These are phyloP conservation scores for Juglanconis sp. DNA, from an alignment of 2,329 filamentous ascomycete species.

Conservation along the genomic window DNA sequence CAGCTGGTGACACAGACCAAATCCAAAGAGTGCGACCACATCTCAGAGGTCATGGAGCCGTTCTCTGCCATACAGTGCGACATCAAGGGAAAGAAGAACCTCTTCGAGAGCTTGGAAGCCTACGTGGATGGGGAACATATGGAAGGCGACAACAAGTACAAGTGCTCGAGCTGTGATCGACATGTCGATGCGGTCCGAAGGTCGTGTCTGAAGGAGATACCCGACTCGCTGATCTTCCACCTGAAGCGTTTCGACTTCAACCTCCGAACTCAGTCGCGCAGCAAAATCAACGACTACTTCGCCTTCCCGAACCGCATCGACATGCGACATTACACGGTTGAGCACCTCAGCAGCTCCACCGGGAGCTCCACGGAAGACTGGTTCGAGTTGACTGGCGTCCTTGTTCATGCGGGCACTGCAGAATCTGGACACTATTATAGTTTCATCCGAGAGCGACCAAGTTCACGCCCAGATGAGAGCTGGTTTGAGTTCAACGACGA, in stretches of 20 bases:
- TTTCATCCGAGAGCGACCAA: slow-evolving; percentile 78
- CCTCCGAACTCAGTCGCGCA: slow-evolving; percentile 70
- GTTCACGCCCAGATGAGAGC: slow-evolving; percentile 39
- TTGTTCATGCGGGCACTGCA: slow-evolving; percentile 89
- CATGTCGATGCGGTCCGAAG: slow-evolving; percentile 92
- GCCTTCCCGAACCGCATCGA: slow-evolving; percentile 81
- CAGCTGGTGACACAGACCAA: slow-evolving; percentile 92
- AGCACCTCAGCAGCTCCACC: slow-evolving; percentile 67
- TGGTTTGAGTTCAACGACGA: slow-evolving; percentile 98
- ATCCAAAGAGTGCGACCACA: slow-evolving; percentile 89
- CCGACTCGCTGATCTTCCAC: slow-evolving; percentile 93
- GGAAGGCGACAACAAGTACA: slow-evolving; percentile 98
- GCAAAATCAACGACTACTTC: slow-evolving; percentile 95
- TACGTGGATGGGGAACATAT: slow-evolving; percentile 95
- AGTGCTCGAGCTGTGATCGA: slow-evolving; percentile 83
- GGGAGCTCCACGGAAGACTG: slow-evolving; percentile 61
- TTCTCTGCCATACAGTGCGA: slow-evolving; percentile 96
- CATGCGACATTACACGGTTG: slow-evolving; percentile 86
- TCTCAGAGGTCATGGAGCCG: slow-evolving; percentile 84
- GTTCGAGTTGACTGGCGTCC: slow-evolving; percentile 91
- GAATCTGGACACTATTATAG: slow-evolving; percentile 98
- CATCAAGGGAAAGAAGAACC: slow-evolving; percentile 82
- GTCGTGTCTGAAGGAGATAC: slow-evolving; percentile 86
- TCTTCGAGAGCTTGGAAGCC: slow-evolving; percentile 87
- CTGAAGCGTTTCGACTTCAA: slow-evolving; percentile 87